Percentiles rank a stretch among this genome's conserved stretches.
These are phyloP conservation scores for Nakazawaea siamensis DNA, from an alignment of 805 yeast species.

Conservation along the genomic window DNA sequence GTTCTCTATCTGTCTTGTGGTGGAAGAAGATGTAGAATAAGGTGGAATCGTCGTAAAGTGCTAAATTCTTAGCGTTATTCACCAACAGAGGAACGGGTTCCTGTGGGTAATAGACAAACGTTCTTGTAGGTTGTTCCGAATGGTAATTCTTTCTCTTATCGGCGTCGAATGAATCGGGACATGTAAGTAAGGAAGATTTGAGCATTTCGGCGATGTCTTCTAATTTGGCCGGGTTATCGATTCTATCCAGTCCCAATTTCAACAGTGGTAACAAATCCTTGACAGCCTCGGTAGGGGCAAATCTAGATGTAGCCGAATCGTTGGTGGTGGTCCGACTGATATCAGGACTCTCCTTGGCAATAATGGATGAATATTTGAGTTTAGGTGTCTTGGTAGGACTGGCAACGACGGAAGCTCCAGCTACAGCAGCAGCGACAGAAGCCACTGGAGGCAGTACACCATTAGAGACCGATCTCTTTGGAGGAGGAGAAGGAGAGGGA, in stretches of 20 bases:
- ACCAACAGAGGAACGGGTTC: slow-evolving; percentile 66
- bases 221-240: slow-evolving; percentile 41
- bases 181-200: slow-evolving; percentile 73
- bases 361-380: slow-evolving; percentile 5
- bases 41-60: slow-evolving; percentile 78
- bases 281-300: not conserved
- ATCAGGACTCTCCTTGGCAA: slow-evolving; percentile 9
- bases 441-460: not conserved
- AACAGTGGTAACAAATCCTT: slow-evolving; percentile 6
- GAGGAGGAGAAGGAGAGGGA: not conserved
- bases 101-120: slow-evolving; percentile 84
- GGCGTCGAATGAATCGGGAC: slow-evolving; percentile 91
- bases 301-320: slow-evolving; percentile 11
- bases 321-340: slow-evolving; percentile 7
- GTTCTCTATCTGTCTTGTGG: slow-evolving; percentile 28
- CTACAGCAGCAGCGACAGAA: not conserved
- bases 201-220: slow-evolving; percentile 48
- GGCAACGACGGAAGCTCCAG: not conserved
- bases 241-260: not conserved
- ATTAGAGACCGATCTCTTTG: not conserved
- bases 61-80: slow-evolving; percentile 51
- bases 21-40: slow-evolving; percentile 90
- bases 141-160: slow-evolving; percentile 70
- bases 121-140: slow-evolving; percentile 81
- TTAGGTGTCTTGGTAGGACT: slow-evolving; percentile 4